A percentile compares a stretch with the other conserved stretches of the same genome.
These are phyloP conservation scores for Lentinula sp. DNA, from an alignment of 768 basidiomycete species.

Conservation along the genomic window DNA sequence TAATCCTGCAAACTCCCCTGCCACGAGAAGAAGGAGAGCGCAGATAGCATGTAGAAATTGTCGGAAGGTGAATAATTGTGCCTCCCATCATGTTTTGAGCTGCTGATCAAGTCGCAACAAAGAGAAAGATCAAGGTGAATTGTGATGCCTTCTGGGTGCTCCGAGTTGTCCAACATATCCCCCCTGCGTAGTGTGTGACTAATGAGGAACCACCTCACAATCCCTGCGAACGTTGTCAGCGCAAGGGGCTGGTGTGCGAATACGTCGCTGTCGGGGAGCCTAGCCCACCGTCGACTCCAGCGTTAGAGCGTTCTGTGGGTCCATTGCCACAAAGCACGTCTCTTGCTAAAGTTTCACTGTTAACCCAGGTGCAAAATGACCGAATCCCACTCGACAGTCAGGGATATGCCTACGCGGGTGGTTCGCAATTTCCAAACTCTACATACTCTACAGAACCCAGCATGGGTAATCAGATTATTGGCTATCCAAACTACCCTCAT, in stretches of 20 bases:
- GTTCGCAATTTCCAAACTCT: background rate
- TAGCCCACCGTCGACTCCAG: conserved; percentile 8
- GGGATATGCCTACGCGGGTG: background rate
- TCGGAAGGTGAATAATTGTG: conserved; percentile 30
- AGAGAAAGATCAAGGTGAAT: conserved; percentile 44
- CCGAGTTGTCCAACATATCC: background rate
- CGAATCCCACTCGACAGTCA: background rate
- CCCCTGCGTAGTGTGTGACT: conserved; percentile 21
- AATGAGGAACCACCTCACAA: conserved; percentile 17
- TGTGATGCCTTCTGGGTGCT: background rate
- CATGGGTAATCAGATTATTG: background rate
- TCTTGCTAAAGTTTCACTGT: background rate
- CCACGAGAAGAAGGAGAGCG: conserved; percentile 27
- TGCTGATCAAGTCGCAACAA: background rate
- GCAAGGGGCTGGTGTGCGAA: conserved; percentile 28
- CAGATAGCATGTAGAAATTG: conserved; percentile 51
- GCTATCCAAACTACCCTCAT: background rate
- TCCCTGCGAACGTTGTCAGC: conserved; percentile 35
- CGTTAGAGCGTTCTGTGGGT: conserved; percentile 1
- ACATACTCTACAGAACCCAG: background rate
- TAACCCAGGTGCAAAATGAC: background rate
- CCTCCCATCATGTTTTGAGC: background rate
- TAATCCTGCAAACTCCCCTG: conserved; percentile 5
- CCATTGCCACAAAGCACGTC: background rate
- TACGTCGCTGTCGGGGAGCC: conserved; percentile 33